Conservation (phyloP, 2,329 filamentous ascomycete genomes). For the Claviceps sorghi region DNA sequence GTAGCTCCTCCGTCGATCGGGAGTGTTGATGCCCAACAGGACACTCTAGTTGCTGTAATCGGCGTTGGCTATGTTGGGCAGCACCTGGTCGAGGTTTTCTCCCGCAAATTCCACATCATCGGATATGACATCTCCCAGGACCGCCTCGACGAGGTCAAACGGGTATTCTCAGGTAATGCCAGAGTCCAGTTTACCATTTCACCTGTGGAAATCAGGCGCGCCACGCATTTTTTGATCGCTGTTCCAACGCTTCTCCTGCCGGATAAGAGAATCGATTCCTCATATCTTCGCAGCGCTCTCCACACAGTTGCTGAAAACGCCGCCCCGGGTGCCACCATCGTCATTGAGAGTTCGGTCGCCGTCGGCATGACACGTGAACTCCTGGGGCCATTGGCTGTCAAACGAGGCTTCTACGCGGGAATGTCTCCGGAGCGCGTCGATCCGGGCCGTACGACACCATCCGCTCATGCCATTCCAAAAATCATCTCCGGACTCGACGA, state of each 20-base stretch:
- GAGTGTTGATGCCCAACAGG: not conserved
- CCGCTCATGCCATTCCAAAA: constrained; percentile 33
- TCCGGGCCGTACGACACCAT: constrained; percentile 28
- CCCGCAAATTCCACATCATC: constrained; percentile 24
- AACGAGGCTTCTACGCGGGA: constrained; percentile 28
- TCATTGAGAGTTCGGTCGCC: constrained; percentile 39
- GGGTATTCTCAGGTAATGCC: constrained; percentile 14
- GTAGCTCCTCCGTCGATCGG: constrained; percentile 4
- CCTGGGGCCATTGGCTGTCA: constrained; percentile 29
- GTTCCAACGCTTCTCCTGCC: constrained; percentile 35
- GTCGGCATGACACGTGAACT: constrained; percentile 39
- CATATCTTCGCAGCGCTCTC: constrained; percentile 30
- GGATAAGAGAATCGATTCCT: constrained; percentile 32
- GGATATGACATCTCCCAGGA: constrained; percentile 33
- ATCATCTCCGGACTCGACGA: constrained; percentile 37
- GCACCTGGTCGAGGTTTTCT: constrained; percentile 31
- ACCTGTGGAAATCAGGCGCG: constrained; percentile 22
- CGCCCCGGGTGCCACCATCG: constrained; percentile 29
- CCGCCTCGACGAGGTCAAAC: constrained; percentile 21
- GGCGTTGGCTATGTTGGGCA: constrained; percentile 39
- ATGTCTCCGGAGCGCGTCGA: constrained; percentile 42
- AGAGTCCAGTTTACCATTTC: constrained; percentile 24
- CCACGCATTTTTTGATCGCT: constrained; percentile 38
- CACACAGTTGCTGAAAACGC: constrained; percentile 25
- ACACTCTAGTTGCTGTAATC: constrained; percentile 31